Evolutionary conservation across 139 green algal genomes (phyloP).

Genomic region (Desmodesmus armatus): DNA sequence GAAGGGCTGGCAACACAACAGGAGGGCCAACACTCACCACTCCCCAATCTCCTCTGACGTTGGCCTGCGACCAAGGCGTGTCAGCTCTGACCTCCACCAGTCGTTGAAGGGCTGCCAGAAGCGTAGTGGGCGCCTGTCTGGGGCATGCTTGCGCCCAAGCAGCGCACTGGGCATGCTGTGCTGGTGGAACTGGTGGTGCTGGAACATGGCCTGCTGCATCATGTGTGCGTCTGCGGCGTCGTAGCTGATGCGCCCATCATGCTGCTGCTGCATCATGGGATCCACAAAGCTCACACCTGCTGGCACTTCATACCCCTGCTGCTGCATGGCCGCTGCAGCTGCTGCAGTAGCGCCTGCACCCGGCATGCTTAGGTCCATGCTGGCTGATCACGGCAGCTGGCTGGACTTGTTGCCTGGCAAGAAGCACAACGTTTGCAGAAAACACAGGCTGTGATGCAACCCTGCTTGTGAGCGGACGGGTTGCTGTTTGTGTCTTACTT

Average conservation of each 20-base stretch:
- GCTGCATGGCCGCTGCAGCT: neutral
- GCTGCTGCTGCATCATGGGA: neutral
- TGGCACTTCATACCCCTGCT: too few species aligned
- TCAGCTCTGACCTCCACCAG: conserved; percentile 54
- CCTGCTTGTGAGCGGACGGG: too few species aligned
- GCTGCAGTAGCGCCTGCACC: too few species aligned
- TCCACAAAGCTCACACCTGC: too few species aligned
- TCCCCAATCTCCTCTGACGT: conserved; percentile 54
- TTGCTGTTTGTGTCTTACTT: too few species aligned
- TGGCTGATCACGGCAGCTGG: too few species aligned
- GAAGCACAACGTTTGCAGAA: too few species aligned
- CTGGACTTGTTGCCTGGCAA: too few species aligned
- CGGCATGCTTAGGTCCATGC: too few species aligned
- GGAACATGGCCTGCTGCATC: neutral
- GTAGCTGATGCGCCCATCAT: neutral
- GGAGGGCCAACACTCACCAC: neutral
- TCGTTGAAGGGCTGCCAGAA: conserved; percentile 63
- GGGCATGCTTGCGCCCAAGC: conserved; percentile 38
- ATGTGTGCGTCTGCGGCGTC: neutral
- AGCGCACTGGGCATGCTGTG: neutral
- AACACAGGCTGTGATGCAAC: too few species aligned
- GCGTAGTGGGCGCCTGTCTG: conserved; percentile 51
- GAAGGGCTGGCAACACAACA: too few species aligned
- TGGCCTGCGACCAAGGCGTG: conserved; percentile 46
- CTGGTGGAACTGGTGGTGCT: too few species aligned